Conservation (phyloP, 1,284 basidiomycete species). For the Cryptococcus maquisensis region DNA sequence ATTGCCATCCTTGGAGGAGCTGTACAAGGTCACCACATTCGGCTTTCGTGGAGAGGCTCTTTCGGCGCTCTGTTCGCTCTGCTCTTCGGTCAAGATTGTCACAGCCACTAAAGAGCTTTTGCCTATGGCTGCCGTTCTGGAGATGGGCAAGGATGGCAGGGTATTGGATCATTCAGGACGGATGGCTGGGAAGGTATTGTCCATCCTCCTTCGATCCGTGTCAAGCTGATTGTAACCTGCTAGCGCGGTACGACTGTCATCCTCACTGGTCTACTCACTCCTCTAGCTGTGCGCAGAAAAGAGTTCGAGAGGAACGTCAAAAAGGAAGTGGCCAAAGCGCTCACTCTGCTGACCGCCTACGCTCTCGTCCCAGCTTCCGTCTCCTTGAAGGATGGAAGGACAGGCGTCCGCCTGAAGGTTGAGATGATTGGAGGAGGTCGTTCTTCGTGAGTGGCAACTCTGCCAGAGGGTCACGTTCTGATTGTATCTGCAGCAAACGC, state of each 20-base stretch:
- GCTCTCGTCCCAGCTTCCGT: conserved; percentile 66
- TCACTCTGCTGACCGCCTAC: conserved; percentile 79
- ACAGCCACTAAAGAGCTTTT: conserved; percentile 68
- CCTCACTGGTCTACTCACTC: conserved; percentile 69
- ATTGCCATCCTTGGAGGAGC: conserved; percentile 68
- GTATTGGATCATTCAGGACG: conserved; percentile 55
- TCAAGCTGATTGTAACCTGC: background rate
- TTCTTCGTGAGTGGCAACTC: conserved; percentile 57
- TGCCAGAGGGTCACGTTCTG: background rate
- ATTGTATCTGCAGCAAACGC: conserved; percentile 57
- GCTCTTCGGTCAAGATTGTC: conserved; percentile 63
- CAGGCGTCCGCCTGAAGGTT: conserved; percentile 68
- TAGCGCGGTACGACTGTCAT: conserved; percentile 84
- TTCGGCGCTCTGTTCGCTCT: conserved; percentile 83
- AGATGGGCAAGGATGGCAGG: conserved; percentile 64
- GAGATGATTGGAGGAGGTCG: conserved; percentile 54
- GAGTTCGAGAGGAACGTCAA: conserved; percentile 87
- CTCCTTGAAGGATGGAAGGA: conserved; percentile 45
- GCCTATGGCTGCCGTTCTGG: conserved; percentile 72
- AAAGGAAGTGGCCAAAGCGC: conserved; percentile 81
- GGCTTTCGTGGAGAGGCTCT: conserved; percentile 96
- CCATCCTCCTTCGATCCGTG: background rate
- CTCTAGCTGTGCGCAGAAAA: conserved; percentile 84
- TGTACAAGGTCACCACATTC: conserved; percentile 74
- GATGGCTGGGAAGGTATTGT: conserved; percentile 67